Conservation (phyloP, 306 rosid species). For the Adenanthera pavonina region DNA sequence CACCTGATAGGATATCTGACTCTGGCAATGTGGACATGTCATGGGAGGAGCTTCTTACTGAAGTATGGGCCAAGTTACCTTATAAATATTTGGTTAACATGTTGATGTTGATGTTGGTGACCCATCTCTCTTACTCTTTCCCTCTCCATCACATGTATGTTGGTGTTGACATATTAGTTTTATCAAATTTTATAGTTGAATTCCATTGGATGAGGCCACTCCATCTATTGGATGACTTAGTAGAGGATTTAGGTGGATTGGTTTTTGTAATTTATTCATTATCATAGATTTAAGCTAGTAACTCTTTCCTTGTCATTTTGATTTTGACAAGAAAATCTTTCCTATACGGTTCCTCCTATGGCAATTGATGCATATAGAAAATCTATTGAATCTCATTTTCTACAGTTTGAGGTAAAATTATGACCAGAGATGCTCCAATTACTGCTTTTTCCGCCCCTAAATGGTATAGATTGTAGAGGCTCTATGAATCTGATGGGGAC, state of each 20-base stretch:
- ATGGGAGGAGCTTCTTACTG: constrained; percentile 72
- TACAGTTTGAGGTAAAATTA: constrained; percentile 61
- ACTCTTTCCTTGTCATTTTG: constrained; percentile 31
- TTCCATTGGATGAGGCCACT: constrained; percentile 8
- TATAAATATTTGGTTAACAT: constrained; percentile 27
- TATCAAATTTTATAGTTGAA: background rate
- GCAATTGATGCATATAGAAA: constrained; percentile 77
- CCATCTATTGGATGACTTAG: constrained; percentile 23
- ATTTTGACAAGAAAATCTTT: constrained; percentile 69
- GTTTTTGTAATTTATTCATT: background rate
- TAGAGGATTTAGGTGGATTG: constrained; percentile 5
- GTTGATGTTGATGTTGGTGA: constrained; percentile 28
- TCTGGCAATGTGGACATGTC: constrained; percentile 58
- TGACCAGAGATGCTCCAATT: constrained; percentile 9
- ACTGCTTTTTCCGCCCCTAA: background rate
- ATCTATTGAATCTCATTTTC: constrained; percentile 69
- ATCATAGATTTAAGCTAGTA: background rate
- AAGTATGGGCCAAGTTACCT: constrained; percentile 54
- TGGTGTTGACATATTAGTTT: background rate
- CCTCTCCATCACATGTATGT: constrained; percentile 18
- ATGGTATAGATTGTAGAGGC: background rate
- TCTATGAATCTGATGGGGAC: background rate
- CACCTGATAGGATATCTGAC: constrained; percentile 70
- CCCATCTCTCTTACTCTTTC: constrained; percentile 1
- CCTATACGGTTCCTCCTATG: constrained; percentile 65